Evolutionary conservation across 2,329 filamentous ascomycete species (phyloP).

Genomic region (Xylaria sp.): DNA sequence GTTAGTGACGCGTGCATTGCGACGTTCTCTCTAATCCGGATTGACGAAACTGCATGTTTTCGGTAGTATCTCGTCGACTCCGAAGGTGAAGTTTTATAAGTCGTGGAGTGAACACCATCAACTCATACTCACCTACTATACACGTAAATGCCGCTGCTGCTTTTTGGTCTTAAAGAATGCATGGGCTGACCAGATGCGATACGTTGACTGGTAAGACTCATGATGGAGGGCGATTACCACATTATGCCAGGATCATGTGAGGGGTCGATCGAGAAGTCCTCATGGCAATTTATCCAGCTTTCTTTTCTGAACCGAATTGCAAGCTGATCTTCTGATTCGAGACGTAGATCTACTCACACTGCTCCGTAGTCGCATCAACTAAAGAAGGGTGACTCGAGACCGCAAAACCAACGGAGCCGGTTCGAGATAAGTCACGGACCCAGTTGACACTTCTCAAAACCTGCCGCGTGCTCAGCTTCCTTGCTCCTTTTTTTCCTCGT

Average conservation of each 20-base stretch:
- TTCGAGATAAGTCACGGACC: background rate
- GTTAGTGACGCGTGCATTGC: too few species aligned
- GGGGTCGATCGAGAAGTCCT: background rate
- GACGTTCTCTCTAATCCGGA: too few species aligned
- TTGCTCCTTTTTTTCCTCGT: background rate
- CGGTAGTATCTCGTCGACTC: too few species aligned
- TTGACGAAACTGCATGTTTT: too few species aligned
- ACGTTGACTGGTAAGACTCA: background rate
- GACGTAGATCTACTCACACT: background rate
- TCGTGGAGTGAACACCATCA: too few species aligned
- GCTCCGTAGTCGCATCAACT: background rate
- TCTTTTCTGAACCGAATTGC: background rate
- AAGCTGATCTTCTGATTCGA: background rate
- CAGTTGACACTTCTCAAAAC: too few species aligned
- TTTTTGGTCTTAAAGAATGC: too few species aligned
- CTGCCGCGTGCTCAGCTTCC: too few species aligned
- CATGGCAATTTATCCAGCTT: background rate
- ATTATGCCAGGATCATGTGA: background rate
- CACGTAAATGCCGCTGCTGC: too few species aligned
- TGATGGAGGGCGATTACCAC: background rate
- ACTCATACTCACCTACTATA: too few species aligned
- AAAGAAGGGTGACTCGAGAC: background rate
- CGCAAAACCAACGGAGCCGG: background rate
- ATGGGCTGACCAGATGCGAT: background rate
- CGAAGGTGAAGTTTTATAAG: too few species aligned